phyloP scores from a whole-genome alignment of 129 eudicot species.

The Flaveria ramosissima region DNA sequence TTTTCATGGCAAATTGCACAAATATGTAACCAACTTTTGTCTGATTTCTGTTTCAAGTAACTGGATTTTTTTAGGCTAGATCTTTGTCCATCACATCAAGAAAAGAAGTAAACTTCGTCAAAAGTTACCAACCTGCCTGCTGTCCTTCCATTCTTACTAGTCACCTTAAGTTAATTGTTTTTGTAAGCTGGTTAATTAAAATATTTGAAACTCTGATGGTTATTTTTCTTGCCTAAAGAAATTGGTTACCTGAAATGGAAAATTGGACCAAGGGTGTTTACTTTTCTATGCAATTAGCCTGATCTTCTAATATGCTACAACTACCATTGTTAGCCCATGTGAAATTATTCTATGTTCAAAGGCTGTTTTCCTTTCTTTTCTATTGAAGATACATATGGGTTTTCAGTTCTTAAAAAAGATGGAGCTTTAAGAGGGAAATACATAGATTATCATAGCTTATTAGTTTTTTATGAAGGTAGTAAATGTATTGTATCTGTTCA shows the following conservation, averaged over 20 bases:
- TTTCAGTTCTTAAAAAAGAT: constrained; percentile 23
- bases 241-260: neutral
- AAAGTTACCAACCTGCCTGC: neutral
- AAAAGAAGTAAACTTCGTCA: neutral
- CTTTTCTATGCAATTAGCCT: neutral
- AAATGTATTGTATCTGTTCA: neutral
- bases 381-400: constrained; percentile 5
- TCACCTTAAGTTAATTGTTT: neutral
- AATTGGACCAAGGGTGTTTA: neutral
- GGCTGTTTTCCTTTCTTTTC: constrained; percentile 8
- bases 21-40: constrained; percentile 1
- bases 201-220: neutral
- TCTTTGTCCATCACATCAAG: neutral
- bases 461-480: neutral
- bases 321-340: neutral
- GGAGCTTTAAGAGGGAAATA: constrained; percentile 18
- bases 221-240: neutral
- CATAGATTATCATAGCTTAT: constrained; percentile 7
- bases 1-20: neutral
- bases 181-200: constrained; percentile 1
- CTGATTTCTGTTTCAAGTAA: neutral
- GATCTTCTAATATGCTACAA: constrained; percentile 2
- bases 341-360: constrained; percentile 6
- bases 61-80: neutral
- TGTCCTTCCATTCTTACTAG: neutral